Percentiles rank a stretch among this genome's conserved stretches.
Conservation (phyloP, 2,329 filamentous ascomycete genomes). For the Alternaria brassicicola region DNA sequence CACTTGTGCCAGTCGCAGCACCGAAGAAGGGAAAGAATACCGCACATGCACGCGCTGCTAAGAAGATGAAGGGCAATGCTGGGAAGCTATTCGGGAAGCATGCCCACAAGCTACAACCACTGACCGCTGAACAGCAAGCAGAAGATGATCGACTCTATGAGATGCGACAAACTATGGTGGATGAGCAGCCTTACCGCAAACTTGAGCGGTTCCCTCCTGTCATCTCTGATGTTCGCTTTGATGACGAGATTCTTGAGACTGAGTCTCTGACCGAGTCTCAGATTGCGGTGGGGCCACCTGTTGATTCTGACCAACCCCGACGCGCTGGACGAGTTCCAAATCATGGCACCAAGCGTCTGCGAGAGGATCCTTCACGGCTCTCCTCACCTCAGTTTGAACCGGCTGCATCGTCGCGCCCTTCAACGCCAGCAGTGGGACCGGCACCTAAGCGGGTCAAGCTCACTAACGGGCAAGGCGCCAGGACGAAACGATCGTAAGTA, state of each 20-base stretch:
- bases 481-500: conserved; percentile 50
- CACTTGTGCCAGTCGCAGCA: conserved; percentile 19
- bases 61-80: conserved; percentile 40
- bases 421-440: conserved; percentile 41
- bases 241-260: conserved; percentile 46
- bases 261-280: conserved; percentile 46
- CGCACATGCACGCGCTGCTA: conserved; percentile 36
- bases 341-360: conserved; percentile 40
- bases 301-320: conserved; percentile 38
- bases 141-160: conserved; percentile 35
- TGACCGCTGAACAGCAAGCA: conserved; percentile 34
- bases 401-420: conserved; percentile 40
- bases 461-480: conserved; percentile 44
- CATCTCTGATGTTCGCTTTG: conserved; percentile 44
- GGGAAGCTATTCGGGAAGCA: conserved; percentile 40
- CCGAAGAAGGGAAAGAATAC: conserved; percentile 38
- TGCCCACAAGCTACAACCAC: conserved; percentile 37
- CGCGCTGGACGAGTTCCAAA: conserved; percentile 38
- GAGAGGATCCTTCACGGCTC: conserved; percentile 37
- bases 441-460: conserved; percentile 44
- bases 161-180: conserved; percentile 34
- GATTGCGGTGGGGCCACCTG: conserved; percentile 45
- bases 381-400: conserved; percentile 43
- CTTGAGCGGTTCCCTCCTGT: conserved; percentile 28
- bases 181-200: conserved; percentile 32